Percentiles rank a stretch among this genome's conserved stretches.
phyloP scores from a whole-genome alignment of 2,329 filamentous ascomycete species.

The Xylariaceae sp. region DNA sequence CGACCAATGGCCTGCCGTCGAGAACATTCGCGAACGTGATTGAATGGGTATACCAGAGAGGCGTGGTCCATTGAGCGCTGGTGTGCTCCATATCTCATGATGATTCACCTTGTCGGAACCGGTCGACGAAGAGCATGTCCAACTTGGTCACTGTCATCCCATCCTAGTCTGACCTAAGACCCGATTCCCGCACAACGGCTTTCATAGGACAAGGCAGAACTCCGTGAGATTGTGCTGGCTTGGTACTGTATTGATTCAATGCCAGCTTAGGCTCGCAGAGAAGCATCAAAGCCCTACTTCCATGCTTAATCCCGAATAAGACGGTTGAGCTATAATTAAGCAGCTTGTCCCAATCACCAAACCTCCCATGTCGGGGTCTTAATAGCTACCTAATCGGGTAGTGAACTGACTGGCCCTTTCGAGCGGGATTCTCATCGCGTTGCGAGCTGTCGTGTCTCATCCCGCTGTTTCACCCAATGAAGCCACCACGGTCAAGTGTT shows the following conservation, averaged over 20 bases:
- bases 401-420: neutral
- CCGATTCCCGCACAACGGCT: neutral
- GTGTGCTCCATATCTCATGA: neutral
- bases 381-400: neutral
- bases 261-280: too few species aligned
- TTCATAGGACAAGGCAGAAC: neutral
- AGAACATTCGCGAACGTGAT: conserved; percentile 3
- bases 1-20: conserved; percentile 4
- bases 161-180: neutral
- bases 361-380: neutral
- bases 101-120: neutral
- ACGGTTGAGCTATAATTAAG: neutral
- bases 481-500: neutral
- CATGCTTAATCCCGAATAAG: too few species aligned
- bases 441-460: neutral
- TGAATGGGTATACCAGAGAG: conserved; percentile 10
- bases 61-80: conserved; percentile 1
- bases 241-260: too few species aligned
- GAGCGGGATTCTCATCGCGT: neutral
- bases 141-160: neutral
- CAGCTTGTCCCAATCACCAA: neutral
- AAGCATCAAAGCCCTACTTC: too few species aligned
- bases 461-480: neutral
- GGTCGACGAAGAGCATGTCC: neutral
- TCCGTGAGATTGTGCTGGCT: neutral